phyloP scores from a whole-genome alignment of 2,329 filamentous ascomycete species.

The Pyrenochaeta sp. region DNA sequence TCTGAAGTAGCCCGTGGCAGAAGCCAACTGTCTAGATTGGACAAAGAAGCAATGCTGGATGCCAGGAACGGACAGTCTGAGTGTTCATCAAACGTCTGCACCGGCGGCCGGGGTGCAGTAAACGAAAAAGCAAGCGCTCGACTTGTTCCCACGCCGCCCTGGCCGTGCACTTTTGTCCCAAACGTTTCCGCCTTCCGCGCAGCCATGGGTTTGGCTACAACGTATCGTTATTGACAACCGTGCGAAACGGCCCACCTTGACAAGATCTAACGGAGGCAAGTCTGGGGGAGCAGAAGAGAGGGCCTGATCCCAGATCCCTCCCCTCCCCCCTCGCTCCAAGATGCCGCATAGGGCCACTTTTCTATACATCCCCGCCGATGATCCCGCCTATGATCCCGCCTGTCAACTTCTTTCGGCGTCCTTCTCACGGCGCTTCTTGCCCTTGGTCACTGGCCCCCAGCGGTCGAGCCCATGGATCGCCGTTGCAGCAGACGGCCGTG shows the following conservation, averaged over 20 bases:
- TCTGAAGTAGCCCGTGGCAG: conserved; percentile 38
- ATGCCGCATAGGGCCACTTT: conserved; percentile 31
- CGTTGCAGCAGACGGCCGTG: conserved; percentile 35
- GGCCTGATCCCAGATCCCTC: conserved; percentile 15
- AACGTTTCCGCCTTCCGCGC: conserved; percentile 47
- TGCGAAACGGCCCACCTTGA: conserved; percentile 30
- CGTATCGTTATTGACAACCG: conserved; percentile 23
- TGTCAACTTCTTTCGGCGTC: conserved; percentile 31
- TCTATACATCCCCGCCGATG: conserved; percentile 38
- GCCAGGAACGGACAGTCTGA: conserved; percentile 39
- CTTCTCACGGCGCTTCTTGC: conserved; percentile 15
- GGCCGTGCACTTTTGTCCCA: conserved; percentile 37
- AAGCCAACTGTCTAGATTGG: conserved; percentile 39
- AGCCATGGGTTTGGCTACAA: conserved; percentile 25
- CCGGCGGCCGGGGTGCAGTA: conserved; percentile 34
- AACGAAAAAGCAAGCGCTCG: conserved; percentile 39
- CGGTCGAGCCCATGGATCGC: conserved; percentile 33
- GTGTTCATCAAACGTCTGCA: conserved; percentile 41
- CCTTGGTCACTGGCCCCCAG: conserved; percentile 4
- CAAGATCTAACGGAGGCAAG: conserved; percentile 13
- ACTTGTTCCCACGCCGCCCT: conserved; percentile 26
- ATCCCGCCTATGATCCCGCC: conserved; percentile 45
- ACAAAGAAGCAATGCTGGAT: conserved; percentile 37
- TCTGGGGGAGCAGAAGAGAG: conserved; percentile 23
- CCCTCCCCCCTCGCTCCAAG: conserved; percentile 30